Conservation (phyloP, 2,329 filamentous ascomycete genomes). For the Sordariomycetes sp. region DNA sequence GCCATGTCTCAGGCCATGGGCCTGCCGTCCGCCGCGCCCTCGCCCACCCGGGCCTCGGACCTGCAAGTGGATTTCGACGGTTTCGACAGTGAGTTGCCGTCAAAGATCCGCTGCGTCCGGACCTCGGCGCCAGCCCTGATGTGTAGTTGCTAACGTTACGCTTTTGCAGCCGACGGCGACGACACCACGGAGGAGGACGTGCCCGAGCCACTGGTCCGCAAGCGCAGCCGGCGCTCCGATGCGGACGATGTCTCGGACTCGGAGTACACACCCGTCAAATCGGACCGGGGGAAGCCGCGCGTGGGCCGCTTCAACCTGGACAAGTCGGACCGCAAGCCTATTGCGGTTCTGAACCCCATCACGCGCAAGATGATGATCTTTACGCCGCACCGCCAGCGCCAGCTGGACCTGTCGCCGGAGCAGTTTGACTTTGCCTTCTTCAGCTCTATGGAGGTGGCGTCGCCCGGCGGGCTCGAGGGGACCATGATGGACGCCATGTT, state of each 20-base stretch:
- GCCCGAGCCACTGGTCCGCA: constrained; percentile 32
- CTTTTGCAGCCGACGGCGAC: constrained; percentile 36
- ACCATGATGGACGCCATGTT: constrained; percentile 67
- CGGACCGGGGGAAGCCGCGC: constrained; percentile 36
- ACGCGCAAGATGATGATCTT: constrained; percentile 52
- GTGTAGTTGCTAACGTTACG: not conserved
- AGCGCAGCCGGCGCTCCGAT: constrained; percentile 28
- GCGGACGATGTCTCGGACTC: constrained; percentile 27
- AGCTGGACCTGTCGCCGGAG: constrained; percentile 39
- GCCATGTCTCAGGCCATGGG: constrained; percentile 9
- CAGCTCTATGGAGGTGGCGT: constrained; percentile 16
- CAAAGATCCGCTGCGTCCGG: not conserved
- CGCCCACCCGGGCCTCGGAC: constrained; percentile 18
- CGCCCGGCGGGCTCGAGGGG: constrained; percentile 12
- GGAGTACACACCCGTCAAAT: constrained; percentile 28
- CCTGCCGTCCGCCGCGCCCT: constrained; percentile 10
- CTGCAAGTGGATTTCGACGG: constrained; percentile 34
- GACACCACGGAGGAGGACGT: constrained; percentile 48
- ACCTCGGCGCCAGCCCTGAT: not conserved
- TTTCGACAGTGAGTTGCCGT: constrained; percentile 41
- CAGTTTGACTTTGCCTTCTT: constrained; percentile 47
- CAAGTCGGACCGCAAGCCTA: constrained; percentile 39
- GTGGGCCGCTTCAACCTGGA: constrained; percentile 41
- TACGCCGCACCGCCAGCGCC: constrained; percentile 34
- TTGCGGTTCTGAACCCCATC: constrained; percentile 42